Conservation (phyloP, 768 basidiomycete genomes). For the Hygrophoropsis aurantiaca region DNA sequence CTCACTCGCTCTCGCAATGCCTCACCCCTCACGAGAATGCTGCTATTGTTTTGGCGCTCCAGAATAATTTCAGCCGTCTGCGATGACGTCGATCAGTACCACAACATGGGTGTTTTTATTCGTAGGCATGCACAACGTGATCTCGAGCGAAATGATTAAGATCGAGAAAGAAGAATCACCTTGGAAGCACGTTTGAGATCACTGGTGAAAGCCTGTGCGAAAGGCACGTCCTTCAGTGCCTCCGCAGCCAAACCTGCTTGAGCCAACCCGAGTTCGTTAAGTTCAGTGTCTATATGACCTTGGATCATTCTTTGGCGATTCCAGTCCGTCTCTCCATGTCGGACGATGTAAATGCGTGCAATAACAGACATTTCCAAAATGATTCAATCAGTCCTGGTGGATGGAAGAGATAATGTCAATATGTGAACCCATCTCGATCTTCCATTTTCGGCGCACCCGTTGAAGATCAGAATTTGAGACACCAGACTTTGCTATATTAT, state of each 20-base stretch:
- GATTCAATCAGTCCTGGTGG: too few species aligned
- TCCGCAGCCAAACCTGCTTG: constrained; percentile 60
- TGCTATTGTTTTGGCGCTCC: constrained; percentile 40
- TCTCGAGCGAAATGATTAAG: too few species aligned
- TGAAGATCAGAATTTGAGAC: too few species aligned
- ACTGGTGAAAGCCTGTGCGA: constrained; percentile 66
- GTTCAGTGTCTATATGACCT: constrained; percentile 68
- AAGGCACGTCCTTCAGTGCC: constrained; percentile 51
- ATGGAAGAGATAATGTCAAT: too few species aligned
- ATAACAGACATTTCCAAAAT: constrained; percentile 30
- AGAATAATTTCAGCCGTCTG: constrained; percentile 72
- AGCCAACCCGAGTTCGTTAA: constrained; percentile 60
- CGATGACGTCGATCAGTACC: not conserved
- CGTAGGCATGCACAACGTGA: too few species aligned
- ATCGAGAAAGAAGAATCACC: too few species aligned
- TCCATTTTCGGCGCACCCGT: too few species aligned
- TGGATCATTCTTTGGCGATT: constrained; percentile 66
- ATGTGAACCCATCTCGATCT: too few species aligned
- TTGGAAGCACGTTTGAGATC: constrained; percentile 68
- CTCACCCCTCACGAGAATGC: constrained; percentile 41
- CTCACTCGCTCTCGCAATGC: constrained; percentile 68
- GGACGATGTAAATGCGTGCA: constrained; percentile 60
- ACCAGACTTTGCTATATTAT: too few species aligned
- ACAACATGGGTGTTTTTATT: too few species aligned
- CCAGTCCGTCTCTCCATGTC: constrained; percentile 78